Percentiles rank a stretch among this genome's conserved stretches.
Conservation (phyloP, 108 stramenopile species). For the Parietichytrium sp. region DNA sequence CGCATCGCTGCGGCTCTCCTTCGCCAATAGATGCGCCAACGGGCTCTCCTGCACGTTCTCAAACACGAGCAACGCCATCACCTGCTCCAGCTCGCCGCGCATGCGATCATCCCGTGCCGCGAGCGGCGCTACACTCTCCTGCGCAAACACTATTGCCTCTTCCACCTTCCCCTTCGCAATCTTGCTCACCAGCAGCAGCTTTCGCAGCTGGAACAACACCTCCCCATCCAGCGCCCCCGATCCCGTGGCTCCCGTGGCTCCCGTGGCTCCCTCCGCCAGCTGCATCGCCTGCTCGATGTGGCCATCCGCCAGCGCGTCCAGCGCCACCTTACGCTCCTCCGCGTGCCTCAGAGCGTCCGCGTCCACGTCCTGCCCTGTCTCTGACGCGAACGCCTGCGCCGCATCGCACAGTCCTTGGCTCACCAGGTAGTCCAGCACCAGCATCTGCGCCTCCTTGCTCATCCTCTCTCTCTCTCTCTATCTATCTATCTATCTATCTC, state of each 20-base stretch:
- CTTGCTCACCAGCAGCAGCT: not conserved
- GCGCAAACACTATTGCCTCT: slow-evolving; percentile 24
- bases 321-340: too few species aligned
- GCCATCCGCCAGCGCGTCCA: too few species aligned
- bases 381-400: too few species aligned
- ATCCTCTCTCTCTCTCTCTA: too few species aligned
- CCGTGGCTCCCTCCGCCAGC: too few species aligned
- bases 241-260: not conserved
- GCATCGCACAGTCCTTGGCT: too few species aligned
- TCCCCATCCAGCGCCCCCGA: not conserved
- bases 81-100: not conserved
- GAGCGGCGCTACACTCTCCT: not conserved
- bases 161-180: not conserved
- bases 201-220: not conserved
- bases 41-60: not conserved
- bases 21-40: not conserved
- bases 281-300: slow-evolving; percentile 14
- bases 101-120: not conserved
- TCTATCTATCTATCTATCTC: too few species aligned
- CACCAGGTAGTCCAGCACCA: too few species aligned
- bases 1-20: not conserved
- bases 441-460: too few species aligned
- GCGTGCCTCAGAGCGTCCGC: too few species aligned
- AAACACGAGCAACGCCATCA: slow-evolving; percentile 14
- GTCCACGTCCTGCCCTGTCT: too few species aligned